These are phyloP conservation scores for Colletotrichum liaoningense DNA, from an alignment of 2,329 filamentous ascomycete genomes.

Conservation along the genomic window DNA sequence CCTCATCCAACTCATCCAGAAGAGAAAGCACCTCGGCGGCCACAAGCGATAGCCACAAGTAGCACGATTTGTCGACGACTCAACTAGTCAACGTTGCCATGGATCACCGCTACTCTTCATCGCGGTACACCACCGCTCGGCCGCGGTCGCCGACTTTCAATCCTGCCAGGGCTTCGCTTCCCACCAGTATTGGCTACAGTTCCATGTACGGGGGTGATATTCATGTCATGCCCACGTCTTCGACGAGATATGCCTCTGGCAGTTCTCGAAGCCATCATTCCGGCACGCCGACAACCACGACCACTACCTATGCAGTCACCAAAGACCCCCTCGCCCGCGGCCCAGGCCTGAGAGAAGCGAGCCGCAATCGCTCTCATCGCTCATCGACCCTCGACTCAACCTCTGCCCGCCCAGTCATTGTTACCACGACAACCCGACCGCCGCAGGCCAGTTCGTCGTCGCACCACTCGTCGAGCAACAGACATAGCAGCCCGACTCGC, in stretches of 20 bases:
- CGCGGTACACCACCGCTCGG: slow-evolving; percentile 32
- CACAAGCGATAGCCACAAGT: not conserved
- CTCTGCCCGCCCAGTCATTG: slow-evolving; percentile 64
- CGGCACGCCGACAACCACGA: slow-evolving; percentile 46
- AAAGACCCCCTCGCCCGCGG: slow-evolving; percentile 62
- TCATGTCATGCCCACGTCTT: slow-evolving; percentile 62
- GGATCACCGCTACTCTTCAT: slow-evolving; percentile 37
- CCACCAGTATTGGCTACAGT: slow-evolving; percentile 61
- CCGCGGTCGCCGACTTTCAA: slow-evolving; percentile 57
- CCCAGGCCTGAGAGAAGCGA: slow-evolving; percentile 59
- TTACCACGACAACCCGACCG: slow-evolving; percentile 61
- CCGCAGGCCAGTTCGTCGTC: slow-evolving; percentile 53
- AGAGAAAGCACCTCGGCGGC: not conserved
- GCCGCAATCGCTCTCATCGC: slow-evolving; percentile 56
- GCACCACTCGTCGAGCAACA: slow-evolving; percentile 44
- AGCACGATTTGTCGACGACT: slow-evolving; percentile 17
- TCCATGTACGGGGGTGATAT: slow-evolving; percentile 64
- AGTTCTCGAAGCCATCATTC: slow-evolving; percentile 33
- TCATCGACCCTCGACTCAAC: slow-evolving; percentile 63
- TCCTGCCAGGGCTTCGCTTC: slow-evolving; percentile 66
- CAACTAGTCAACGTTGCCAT: slow-evolving; percentile 29
- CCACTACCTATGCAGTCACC: slow-evolving; percentile 67
- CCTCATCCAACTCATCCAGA: not conserved
- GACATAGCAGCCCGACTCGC: slow-evolving; percentile 59
- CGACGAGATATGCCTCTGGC: slow-evolving; percentile 45